Base-by-base conservation (phyloP, 805 yeast species). In the Scheffersomyces amazonensis region DNA sequence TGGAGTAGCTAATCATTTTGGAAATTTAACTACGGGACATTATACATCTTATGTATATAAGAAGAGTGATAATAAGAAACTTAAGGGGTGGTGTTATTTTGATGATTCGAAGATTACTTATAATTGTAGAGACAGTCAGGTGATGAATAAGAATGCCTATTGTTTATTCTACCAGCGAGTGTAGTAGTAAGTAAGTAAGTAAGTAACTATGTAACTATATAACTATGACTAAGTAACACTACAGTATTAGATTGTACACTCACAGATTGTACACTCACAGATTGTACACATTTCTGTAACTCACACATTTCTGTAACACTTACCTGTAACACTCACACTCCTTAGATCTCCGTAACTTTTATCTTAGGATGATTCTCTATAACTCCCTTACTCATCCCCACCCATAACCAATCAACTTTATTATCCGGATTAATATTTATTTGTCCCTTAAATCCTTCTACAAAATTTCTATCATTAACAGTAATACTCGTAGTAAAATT, bases 1-100 rank as follows among this genome's bases (percentile, higher is more conserved):
- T 52, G 96, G 86, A 0, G 96, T 89, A 1, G 87, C 87, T 12
- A 81, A 87, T 47, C 97, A 90, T 59, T 80, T 65, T 44, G 97
- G 97, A 10, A 80, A 84, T 28, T 68, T 90, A 27, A 76, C 81
- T 30, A 85, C 90, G 7, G 97, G 97, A 0, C 97, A 90, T 60
- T 90, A 90, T 60, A 90, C 96, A 0, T 67, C 95, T 1, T 86
- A 71, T 53, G 91, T 87, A 4, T 66, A 79, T 53, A 87, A 87
- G 51, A 50, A 47, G n/a, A 57, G 58, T 31, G 66, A 60, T 34
- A 21, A 42, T 11, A 80, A 80, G 18, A 56, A 58, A 16, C 60
- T 53, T 28, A 65, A 66, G 39, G 83, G 81, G 1, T 89, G 96
- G 96, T 80, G 86, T 50, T 77, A 80, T 43, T 89, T 82, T 58